phyloP scores from a whole-genome alignment of 768 basidiomycete genomes.

The Mycena alexandri region DNA sequence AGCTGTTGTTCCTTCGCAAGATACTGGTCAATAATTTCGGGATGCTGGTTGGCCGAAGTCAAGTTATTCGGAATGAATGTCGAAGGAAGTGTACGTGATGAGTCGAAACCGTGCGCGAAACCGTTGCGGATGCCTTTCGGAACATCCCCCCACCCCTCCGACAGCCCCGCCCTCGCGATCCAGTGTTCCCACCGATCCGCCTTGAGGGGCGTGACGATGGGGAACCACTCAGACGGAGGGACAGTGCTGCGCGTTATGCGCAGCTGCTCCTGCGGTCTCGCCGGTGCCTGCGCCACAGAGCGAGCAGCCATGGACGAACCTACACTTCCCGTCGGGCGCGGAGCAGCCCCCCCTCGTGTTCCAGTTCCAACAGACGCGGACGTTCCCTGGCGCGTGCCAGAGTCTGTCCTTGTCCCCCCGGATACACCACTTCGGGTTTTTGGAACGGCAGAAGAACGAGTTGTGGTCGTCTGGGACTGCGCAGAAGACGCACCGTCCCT shows the following conservation, averaged over 20 bases:
- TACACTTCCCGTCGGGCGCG: constrained; percentile 1
- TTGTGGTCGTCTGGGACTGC: neutral
- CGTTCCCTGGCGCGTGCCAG: neutral
- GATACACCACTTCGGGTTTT: neutral
- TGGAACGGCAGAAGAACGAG: neutral
- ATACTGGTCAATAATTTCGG: neutral
- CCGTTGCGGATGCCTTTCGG: constrained; percentile 36
- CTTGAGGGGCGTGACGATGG: constrained; percentile 37
- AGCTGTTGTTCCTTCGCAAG: constrained; percentile 1
- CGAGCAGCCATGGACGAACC: constrained; percentile 28
- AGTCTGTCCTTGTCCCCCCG: neutral
- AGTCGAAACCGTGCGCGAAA: constrained; percentile 31
- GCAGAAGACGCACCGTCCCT: constrained; percentile 1
- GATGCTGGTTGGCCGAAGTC: neutral
- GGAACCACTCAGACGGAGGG: constrained; percentile 21
- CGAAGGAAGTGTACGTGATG: neutral
- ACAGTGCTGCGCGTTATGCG: constrained; percentile 29
- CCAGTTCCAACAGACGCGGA: constrained; percentile 11
- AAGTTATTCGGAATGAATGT: constrained; percentile 18
- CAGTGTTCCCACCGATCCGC: constrained; percentile 34
- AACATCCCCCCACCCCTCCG: constrained; percentile 36
- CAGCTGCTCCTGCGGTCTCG: neutral
- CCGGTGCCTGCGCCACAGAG: constrained; percentile 23
- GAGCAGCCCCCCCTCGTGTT: constrained; percentile 17
- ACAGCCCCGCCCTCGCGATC: constrained; percentile 13